phyloP scores from a whole-genome alignment of 2,329 filamentous ascomycete genomes.

The Fonsecaea nubica region DNA sequence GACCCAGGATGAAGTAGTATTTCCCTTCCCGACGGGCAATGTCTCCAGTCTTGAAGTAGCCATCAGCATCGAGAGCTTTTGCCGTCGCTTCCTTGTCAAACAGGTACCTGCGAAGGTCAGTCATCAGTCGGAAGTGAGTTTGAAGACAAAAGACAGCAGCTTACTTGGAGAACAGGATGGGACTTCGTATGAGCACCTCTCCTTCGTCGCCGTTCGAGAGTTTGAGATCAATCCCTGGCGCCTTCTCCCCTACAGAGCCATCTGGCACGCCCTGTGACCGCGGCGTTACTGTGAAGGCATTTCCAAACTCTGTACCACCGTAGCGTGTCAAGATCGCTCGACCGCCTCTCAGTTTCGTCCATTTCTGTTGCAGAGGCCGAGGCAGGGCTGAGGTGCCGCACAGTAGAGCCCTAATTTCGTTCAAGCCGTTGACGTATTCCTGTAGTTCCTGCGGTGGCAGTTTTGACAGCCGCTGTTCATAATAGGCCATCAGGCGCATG shows the following conservation, averaged over 20 bases:
- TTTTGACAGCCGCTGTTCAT: slow-evolving; percentile 27
- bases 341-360: slow-evolving; percentile 50
- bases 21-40: slow-evolving; percentile 35
- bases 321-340: slow-evolving; percentile 51
- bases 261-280: slow-evolving; percentile 23
- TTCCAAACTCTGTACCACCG: slow-evolving; percentile 53
- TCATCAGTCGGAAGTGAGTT: neutral
- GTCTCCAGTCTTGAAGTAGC: slow-evolving; percentile 52
- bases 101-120: slow-evolving; percentile 41
- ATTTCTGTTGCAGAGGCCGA: slow-evolving; percentile 57
- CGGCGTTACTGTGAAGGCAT: slow-evolving; percentile 49
- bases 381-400: slow-evolving; percentile 55
- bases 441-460: slow-evolving; percentile 31
- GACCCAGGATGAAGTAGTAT: slow-evolving; percentile 54
- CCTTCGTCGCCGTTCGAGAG: slow-evolving; percentile 54
- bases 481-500: slow-evolving; percentile 47
- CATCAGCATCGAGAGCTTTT: slow-evolving; percentile 38
- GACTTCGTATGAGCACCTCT: slow-evolving; percentile 51
- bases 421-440: slow-evolving; percentile 53
- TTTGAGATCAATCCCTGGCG: slow-evolving; percentile 49
- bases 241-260: slow-evolving; percentile 44
- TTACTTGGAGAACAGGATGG: slow-evolving; percentile 50
- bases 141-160: neutral
- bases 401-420: slow-evolving; percentile 28
- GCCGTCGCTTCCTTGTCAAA: slow-evolving; percentile 42